These are phyloP conservation scores for Enterospora canceri DNA, from an alignment of 371 early-diverging fungal species.

Conservation along the genomic window DNA sequence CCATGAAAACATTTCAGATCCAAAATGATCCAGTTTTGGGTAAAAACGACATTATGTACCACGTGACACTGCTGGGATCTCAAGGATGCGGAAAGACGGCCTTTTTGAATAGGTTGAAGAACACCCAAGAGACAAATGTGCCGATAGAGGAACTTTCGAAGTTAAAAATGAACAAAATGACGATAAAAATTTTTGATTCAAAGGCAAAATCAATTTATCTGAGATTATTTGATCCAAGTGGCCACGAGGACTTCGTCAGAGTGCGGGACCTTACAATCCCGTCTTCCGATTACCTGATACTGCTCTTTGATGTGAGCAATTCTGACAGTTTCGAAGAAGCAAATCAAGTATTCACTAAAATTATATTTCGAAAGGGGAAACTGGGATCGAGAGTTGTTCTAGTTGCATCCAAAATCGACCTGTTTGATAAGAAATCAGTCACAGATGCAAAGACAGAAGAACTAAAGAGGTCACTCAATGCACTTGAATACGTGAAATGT, in stretches of 20 bases:
- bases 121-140: slow-evolving; percentile 29
- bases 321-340: slow-evolving; percentile 40
- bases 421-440: slow-evolving; percentile 13
- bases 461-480: slow-evolving; percentile 70
- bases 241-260: slow-evolving; percentile 54
- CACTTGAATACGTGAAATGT: slow-evolving; percentile 88
- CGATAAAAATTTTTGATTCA: not conserved
- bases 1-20: not conserved
- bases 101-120: slow-evolving; percentile 37
- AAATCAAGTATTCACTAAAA: slow-evolving; percentile 20
- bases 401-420: slow-evolving; percentile 32
- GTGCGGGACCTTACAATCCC: slow-evolving; percentile 44
- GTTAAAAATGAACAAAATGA: slow-evolving; percentile 2
- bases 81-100: slow-evolving; percentile 55
- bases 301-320: slow-evolving; percentile 40
- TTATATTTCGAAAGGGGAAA: slow-evolving; percentile 5
- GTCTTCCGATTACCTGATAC: slow-evolving; percentile 43
- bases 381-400: slow-evolving; percentile 22
- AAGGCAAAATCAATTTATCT: not conserved
- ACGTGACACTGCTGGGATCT: slow-evolving; percentile 48
- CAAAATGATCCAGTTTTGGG: not conserved
- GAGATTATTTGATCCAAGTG: slow-evolving; percentile 54
- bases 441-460: slow-evolving; percentile 30
- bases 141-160: slow-evolving; percentile 11
- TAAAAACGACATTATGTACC: slow-evolving; percentile 15